These are phyloP conservation scores for Neurospora sp. DNA, from an alignment of 495 filamentous ascomycete species.

Conservation along the genomic window DNA sequence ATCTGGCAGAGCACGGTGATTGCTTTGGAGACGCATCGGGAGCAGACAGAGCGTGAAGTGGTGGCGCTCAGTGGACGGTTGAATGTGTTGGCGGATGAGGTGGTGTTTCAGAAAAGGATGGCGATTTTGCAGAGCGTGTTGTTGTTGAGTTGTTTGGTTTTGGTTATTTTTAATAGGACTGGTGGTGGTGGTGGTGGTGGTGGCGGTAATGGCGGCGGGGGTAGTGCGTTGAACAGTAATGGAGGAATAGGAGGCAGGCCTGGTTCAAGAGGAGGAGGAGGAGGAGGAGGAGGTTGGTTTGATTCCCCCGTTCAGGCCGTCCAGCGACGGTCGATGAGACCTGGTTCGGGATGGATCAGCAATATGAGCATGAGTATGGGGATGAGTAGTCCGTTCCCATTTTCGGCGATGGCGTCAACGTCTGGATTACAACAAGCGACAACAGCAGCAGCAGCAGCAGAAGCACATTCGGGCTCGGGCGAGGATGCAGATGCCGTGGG, in stretches of 20 bases:
- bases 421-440: background rate
- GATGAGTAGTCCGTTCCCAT: background rate
- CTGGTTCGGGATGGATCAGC: background rate
- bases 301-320: background rate
- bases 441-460: background rate
- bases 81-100: conserved; percentile 80
- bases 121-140: conserved; percentile 80
- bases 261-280: background rate
- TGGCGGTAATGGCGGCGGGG: conserved; percentile 1
- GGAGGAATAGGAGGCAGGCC: background rate
- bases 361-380: background rate
- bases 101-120: conserved; percentile 93
- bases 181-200: conserved; percentile 17
- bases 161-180: conserved; percentile 66
- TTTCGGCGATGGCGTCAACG: background rate
- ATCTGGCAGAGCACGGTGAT: conserved; percentile 92
- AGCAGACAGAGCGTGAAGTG: conserved; percentile 71
- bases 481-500: background rate
- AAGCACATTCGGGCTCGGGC: background rate
- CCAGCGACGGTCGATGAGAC: background rate
- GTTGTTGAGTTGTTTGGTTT: conserved; percentile 74
- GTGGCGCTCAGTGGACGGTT: conserved; percentile 72
- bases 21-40: conserved; percentile 77
- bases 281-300: background rate
- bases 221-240: background rate